Evolutionary conservation across 805 yeast genomes (phyloP).

Genomic region (Starmerella davenportii): DNA sequence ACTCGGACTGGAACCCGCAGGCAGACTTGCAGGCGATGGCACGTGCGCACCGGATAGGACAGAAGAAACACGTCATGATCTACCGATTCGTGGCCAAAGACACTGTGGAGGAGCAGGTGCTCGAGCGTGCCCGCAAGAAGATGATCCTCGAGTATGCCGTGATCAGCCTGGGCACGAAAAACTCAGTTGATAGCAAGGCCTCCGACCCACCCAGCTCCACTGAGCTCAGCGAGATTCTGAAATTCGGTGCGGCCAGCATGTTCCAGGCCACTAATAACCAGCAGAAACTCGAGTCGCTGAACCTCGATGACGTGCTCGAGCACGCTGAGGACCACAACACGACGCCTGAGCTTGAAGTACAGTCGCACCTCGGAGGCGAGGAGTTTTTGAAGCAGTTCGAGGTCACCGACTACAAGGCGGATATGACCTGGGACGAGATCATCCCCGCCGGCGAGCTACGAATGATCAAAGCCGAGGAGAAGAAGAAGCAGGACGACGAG

Average conservation of each 20-base stretch:
- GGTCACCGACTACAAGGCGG: constrained; percentile 96
- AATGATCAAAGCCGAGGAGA: constrained; percentile 80
- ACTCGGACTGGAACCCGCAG: constrained; percentile 98
- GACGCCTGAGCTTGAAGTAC: constrained; percentile 69
- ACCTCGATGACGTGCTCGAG: constrained; percentile 83
- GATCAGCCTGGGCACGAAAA: constrained; percentile 86
- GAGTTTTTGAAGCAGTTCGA: constrained; percentile 94
- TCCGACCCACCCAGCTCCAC: constrained; percentile 42
- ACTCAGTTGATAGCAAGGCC: constrained; percentile 39
- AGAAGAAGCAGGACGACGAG: constrained; percentile 67
- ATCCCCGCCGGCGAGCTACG: constrained; percentile 87
- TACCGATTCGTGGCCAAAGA: constrained; percentile 95
- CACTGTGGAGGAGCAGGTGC: constrained; percentile 92
- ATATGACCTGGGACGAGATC: constrained; percentile 97
- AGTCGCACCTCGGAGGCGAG: constrained; percentile 90
- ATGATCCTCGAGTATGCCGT: constrained; percentile 97
- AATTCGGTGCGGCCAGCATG: constrained; percentile 98
- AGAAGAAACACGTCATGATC: constrained; percentile 92
- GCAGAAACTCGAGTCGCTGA: constrained; percentile 84
- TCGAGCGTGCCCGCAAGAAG: constrained; percentile 92
- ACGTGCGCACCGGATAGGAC: constrained; percentile 98
- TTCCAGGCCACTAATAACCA: constrained; percentile 90
- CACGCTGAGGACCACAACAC: constrained; percentile 97
- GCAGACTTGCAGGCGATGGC: constrained; percentile 99
- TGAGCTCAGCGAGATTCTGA: constrained; percentile 80